phyloP scores from a whole-genome alignment of 2,329 filamentous ascomycete species.

The Beauveria varroae region DNA sequence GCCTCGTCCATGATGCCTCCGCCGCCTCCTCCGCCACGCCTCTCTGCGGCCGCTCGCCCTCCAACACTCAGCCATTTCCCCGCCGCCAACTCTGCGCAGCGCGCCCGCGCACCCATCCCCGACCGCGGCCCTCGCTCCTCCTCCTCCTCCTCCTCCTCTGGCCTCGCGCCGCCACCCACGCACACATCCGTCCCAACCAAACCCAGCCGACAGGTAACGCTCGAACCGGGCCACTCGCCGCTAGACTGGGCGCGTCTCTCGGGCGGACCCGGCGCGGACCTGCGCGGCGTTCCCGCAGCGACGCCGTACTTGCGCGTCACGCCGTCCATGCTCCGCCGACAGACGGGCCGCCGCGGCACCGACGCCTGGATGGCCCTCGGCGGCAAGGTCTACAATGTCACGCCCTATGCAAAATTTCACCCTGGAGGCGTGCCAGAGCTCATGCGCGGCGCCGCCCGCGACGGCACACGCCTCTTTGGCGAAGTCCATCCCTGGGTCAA shows the following conservation, averaged over 20 bases:
- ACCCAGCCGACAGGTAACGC: constrained; percentile 62
- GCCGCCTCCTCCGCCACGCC: constrained; percentile 13
- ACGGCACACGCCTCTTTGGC: constrained; percentile 56
- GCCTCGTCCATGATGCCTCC: constrained; percentile 11
- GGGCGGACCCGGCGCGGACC: constrained; percentile 46
- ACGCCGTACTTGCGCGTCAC: constrained; percentile 65
- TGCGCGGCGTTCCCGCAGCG: constrained; percentile 52
- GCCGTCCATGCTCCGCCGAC: constrained; percentile 66
- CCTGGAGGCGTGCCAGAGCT: constrained; percentile 77
- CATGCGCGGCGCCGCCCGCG: constrained; percentile 52
- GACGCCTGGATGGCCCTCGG: constrained; percentile 89
- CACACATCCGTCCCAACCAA: constrained; percentile 45
- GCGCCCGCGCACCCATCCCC: constrained; percentile 35
- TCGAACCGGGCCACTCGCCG: constrained; percentile 87
- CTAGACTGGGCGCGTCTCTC: constrained; percentile 89
- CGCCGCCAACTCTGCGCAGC: constrained; percentile 43
- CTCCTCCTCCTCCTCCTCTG: constrained; percentile 20
- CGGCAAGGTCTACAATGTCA: constrained; percentile 90
- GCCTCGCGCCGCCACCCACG: constrained; percentile 50
- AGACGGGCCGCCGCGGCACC: constrained; percentile 75
- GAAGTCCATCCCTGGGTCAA: constrained; percentile 67
- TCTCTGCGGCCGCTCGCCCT: constrained; percentile 21
- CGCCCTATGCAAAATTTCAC: constrained; percentile 83
- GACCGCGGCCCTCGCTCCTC: constrained; percentile 27
- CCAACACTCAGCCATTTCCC: constrained; percentile 39